These are phyloP conservation scores for Metschnikowia drakensbergensis DNA, from an alignment of 805 yeast genomes.

Conservation along the genomic window DNA sequence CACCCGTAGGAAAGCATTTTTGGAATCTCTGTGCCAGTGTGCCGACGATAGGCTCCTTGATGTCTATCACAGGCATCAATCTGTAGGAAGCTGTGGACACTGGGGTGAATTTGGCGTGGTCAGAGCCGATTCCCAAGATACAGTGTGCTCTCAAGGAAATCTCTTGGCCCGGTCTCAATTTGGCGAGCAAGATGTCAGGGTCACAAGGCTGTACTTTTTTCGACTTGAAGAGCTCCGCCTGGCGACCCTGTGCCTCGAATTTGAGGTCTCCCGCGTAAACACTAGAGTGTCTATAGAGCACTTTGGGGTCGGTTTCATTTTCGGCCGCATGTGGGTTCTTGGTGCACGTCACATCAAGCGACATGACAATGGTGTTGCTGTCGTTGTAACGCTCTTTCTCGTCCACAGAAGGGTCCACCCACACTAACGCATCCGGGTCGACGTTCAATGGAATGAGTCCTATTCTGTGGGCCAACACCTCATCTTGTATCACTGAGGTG, in stretches of 20 bases:
- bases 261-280: conserved; percentile 87
- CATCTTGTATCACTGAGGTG: conserved; percentile 96
- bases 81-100: conserved; percentile 96
- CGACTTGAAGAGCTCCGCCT: conserved; percentile 63
- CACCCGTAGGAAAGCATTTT: conserved; percentile 91
- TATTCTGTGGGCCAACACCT: conserved; percentile 91
- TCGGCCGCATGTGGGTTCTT: conserved; percentile 80
- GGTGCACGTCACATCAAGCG: conserved; percentile 78
- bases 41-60: conserved; percentile 70
- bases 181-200: conserved; percentile 86
- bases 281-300: conserved; percentile 75
- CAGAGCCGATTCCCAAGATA: conserved; percentile 85
- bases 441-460: conserved; percentile 88
- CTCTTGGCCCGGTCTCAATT: conserved; percentile 96
- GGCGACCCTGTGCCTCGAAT: conserved; percentile 90
- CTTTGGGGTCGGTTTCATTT: conserved; percentile 74
- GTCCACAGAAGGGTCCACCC: conserved; percentile 69
- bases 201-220: conserved; percentile 72
- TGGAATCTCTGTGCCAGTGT: conserved; percentile 74
- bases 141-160: conserved; percentile 88
- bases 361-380: conserved; percentile 82
- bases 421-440: conserved; percentile 82
- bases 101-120: conserved; percentile 97
- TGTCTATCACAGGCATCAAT: conserved; percentile 82
- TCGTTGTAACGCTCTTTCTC: conserved; percentile 71